Evolutionary conservation across 2,329 filamentous ascomycete genomes (phyloP), one percentile per base, ranked within the genome.

Genomic region (Scleromitrula shiraiana): DNA sequence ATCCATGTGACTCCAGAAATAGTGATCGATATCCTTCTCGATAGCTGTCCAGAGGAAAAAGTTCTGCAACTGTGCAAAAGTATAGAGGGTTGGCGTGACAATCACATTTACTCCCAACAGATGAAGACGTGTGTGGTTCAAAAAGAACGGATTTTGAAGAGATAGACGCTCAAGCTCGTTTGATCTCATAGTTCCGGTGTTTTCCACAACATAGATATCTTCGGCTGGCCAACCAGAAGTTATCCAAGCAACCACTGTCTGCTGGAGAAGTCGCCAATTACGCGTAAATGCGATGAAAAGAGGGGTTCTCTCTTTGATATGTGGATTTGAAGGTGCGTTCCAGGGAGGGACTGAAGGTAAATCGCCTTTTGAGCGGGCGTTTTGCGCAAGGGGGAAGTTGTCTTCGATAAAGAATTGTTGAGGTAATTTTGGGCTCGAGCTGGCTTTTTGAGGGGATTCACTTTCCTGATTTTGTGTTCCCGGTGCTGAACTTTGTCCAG

Each of bases 271-370:
- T 2, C 70, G 69, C 69, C 70, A 77, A 44, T 71, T 70, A 24
- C 75, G 67, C 0, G 76, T 77, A 63, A 80, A 80, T 15, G 75
- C 73, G 50, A 80, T 76, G 42, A 79, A 65, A 10, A 80, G 67
- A 1, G 76, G 75, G 4, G 77, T 71, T 5, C 64, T 60, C 37
- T 63, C 64, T 62, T 69, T 65, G 6, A 66, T 56, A 45, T 69
- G 62, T 23, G 61, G 53, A 7, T 61, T 59, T 0, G 70, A 66
- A 5, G 71, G 66, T 7, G 58, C 46, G 52, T 74, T 74, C 64
- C 72, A 73, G 12, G 56, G 50, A 0, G 71, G 71, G 12, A 74
- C 66, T 0, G 68, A 65, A 2, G 70, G 70, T 5, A 65, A 60
- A 40, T 63, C 40, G 51, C 37, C 43, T 12, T 46, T 44, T 8